Evolutionary conservation across 2,329 filamentous ascomycete genomes (phyloP).

Genomic region (Neodidymelliopsis sp.): DNA sequence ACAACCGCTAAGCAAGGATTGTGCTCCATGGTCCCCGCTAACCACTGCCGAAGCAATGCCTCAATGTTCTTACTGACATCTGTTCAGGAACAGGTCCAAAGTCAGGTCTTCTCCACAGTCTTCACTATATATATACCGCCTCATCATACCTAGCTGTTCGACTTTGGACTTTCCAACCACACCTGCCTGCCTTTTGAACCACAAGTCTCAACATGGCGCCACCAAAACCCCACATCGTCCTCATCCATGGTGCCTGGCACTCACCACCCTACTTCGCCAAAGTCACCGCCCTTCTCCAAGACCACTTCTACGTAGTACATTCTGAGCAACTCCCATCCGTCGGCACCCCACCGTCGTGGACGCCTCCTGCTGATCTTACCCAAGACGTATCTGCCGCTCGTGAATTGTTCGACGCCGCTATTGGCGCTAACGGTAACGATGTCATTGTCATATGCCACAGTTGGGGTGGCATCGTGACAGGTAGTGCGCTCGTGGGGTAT

Average conservation of each 20-base stretch:
- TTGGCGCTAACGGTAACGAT: conserved; percentile 49
- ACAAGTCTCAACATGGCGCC: conserved; percentile 17
- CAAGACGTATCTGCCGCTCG: conserved; percentile 47
- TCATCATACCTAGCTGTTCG: too few species aligned
- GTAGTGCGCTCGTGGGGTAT: conserved; percentile 47
- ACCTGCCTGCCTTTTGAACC: too few species aligned
- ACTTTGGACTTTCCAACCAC: too few species aligned
- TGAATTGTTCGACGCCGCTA: conserved; percentile 44
- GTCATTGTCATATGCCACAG: conserved; percentile 55
- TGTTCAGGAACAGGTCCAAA: too few species aligned
- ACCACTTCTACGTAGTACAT: conserved; percentile 40
- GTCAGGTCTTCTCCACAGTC: too few species aligned
- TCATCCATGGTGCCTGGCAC: conserved; percentile 51
- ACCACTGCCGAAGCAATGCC: too few species aligned
- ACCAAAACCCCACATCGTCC: conserved; percentile 45
- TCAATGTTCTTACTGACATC: too few species aligned
- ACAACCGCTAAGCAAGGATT: too few species aligned
- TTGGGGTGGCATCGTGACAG: conserved; percentile 54
- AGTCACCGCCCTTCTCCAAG: conserved; percentile 39
- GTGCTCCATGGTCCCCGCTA: too few species aligned
- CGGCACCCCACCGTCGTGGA: conserved; percentile 24
- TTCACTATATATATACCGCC: too few species aligned
- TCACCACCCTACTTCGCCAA: conserved; percentile 35
- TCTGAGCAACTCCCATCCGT: conserved; percentile 39
- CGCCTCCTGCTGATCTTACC: conserved; percentile 36